phyloP scores from a whole-genome alignment of 2,329 filamentous ascomycete species.

The Fusarium clavum region DNA sequence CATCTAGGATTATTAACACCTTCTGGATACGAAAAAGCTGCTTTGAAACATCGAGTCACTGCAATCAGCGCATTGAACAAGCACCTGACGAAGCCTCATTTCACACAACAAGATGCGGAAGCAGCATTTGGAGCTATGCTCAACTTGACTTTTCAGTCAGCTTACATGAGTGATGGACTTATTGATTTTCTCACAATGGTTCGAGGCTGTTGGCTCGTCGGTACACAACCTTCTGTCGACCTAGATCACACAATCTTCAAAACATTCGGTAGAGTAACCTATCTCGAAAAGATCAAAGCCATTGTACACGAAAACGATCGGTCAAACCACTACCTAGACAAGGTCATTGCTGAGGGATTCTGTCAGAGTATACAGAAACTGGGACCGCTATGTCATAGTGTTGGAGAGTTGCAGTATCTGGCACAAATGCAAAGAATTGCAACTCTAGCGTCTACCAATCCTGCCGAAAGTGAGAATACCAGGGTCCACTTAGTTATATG shows the following conservation, averaged over 20 bases:
- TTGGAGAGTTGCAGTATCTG: constrained; percentile 49
- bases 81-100: constrained; percentile 46
- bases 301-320: constrained; percentile 30
- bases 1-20: constrained; percentile 50
- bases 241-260: constrained; percentile 44
- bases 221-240: constrained; percentile 31
- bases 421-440: constrained; percentile 48
- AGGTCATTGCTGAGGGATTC: constrained; percentile 44
- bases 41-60: constrained; percentile 52
- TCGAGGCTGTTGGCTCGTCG: constrained; percentile 53
- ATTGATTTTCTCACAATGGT: constrained; percentile 55
- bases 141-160: constrained; percentile 53
- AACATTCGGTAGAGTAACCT: constrained; percentile 43
- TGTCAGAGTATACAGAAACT: constrained; percentile 46
- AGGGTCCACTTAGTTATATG: fast-evolving
- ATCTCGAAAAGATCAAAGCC: constrained; percentile 45
- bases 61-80: constrained; percentile 54
- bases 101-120: constrained; percentile 50
- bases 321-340: constrained; percentile 28
- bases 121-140: constrained; percentile 54
- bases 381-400: constrained; percentile 48
- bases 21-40: constrained; percentile 42
- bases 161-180: constrained; percentile 55
- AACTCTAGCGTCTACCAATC: constrained; percentile 41
- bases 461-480: constrained; percentile 45